Conservation (phyloP, 2,329 filamentous ascomycete genomes). For the Fusarium duplospermum region DNA sequence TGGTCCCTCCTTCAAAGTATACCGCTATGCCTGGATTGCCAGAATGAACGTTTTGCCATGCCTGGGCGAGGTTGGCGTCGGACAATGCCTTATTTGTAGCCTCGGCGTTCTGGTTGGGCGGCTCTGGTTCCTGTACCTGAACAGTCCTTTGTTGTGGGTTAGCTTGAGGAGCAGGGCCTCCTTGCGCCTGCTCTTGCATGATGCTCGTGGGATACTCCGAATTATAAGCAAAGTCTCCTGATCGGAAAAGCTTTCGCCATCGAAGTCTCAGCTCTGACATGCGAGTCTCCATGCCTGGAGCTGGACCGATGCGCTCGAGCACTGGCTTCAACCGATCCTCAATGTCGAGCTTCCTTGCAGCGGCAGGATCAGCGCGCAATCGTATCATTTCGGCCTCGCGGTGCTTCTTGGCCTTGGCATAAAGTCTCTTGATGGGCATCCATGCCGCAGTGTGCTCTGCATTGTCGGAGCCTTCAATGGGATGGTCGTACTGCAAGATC, state of each 20-base stretch:
- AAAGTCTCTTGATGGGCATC: conserved; percentile 35
- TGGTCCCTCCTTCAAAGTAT: conserved; percentile 20
- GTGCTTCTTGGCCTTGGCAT: conserved; percentile 30
- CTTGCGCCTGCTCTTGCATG: not conserved
- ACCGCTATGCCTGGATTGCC: conserved; percentile 19
- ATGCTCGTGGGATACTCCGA: conserved; percentile 13
- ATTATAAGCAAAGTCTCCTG: conserved; percentile 11
- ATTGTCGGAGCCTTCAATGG: conserved; percentile 20
- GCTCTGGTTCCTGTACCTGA: not conserved
- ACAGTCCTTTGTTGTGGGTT: not conserved
- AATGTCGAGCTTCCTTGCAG: conserved; percentile 27
- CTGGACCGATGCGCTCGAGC: conserved; percentile 32
- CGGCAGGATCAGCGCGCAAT: conserved; percentile 26
- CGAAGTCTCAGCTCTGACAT: conserved; percentile 29
- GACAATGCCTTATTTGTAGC: not conserved
- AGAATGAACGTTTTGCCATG: conserved; percentile 19
- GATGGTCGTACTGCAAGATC: conserved; percentile 36
- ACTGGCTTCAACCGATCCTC: conserved; percentile 35
- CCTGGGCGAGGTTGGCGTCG: not conserved
- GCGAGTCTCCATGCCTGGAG: conserved; percentile 35
- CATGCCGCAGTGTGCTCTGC: conserved; percentile 33
- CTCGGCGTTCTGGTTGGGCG: not conserved
- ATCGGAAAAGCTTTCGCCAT: conserved; percentile 33
- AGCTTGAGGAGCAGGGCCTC: not conserved
- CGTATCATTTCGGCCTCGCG: conserved; percentile 26